Base-by-base conservation (phyloP, 768 basidiomycete genomes). In the Rhodotorula babjevae region DNA sequence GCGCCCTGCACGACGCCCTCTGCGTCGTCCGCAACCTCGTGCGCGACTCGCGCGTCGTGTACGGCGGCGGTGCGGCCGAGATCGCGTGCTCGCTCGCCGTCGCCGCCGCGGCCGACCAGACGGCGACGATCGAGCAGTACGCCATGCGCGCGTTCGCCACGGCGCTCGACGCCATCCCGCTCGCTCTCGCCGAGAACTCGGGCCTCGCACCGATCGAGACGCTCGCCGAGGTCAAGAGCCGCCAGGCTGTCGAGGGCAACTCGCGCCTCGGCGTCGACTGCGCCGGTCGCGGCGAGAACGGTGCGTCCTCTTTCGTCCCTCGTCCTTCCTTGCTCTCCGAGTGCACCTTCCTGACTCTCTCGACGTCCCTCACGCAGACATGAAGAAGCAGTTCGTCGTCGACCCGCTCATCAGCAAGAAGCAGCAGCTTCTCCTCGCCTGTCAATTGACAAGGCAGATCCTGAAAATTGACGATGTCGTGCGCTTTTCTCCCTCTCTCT, bases 141-240 rank as follows among this genome's bases (percentile, higher is more conserved):
- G 96, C 96, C 6, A 97, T 99, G 94, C 89, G 95, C 61, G 94
- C 96, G n/a, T 99, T 98, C 81, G 86, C 96, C 8, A 90, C 91
- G 47, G 95, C 96, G 23, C 84, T 99, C 15, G 96, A 99, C 78
- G 86, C 93, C n/a, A 83, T 98, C 61, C 96, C 96, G 7, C 86
- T 99, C 21, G 96, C 96, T 9, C 85, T 99, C 19, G 96, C 96
- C 23, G 96, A 99, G 82, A 99, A 99, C 85, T 95, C 92, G 72
- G 96, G 96, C 65, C 82, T 98, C 57, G 89, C 91, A 23, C 96
- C 96, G 19, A 99, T 99, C 72, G 93, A 95, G 82, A 96, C 93
- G 11, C 85, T 99, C n/a, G 88, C 96, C 4, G 90, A 93, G 69
- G 90, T 99, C 65, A 94, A 93, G 84, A 92, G 91, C 79, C 84